phyloP scores from a whole-genome alignment of 352 stramenopile genomes.

The Phytophthora melonis region DNA sequence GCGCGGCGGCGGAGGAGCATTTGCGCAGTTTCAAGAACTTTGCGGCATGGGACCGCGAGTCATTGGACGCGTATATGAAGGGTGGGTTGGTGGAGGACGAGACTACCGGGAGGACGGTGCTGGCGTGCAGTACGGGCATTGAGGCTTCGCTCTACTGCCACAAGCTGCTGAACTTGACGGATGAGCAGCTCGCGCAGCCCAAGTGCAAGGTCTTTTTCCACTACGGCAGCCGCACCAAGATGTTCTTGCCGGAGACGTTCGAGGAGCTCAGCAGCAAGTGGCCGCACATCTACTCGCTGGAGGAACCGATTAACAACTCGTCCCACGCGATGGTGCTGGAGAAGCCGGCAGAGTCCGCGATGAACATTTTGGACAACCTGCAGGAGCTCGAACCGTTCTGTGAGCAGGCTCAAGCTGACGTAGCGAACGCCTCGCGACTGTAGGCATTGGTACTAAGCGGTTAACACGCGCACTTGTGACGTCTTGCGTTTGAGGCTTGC shows the following conservation, averaged over 20 bases:
- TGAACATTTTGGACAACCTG: constrained; percentile 36
- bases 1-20: constrained; percentile 36
- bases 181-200: constrained; percentile 28
- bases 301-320: constrained; percentile 30
- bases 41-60: constrained; percentile 48
- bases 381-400: constrained; percentile 22
- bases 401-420: background rate
- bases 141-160: constrained; percentile 50
- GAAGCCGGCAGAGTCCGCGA: constrained; percentile 37
- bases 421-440: constrained; percentile 5
- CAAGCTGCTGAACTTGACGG: constrained; percentile 22
- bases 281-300: constrained; percentile 42
- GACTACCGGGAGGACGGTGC: constrained; percentile 17
- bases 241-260: constrained; percentile 35
- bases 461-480: background rate
- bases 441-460: background rate
- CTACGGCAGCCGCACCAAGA: constrained; percentile 39
- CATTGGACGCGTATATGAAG: constrained; percentile 44
- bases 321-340: constrained; percentile 52
- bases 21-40: constrained; percentile 52
- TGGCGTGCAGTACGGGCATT: constrained; percentile 50
- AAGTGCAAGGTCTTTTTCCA: constrained; percentile 37
- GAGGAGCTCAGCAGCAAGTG: constrained; percentile 28
- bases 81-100: constrained; percentile 36
- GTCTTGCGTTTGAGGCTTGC: no score